A percentile compares a stretch with the other conserved stretches of the same genome.
These are phyloP conservation scores for Camellia oleifera DNA, from an alignment of 179 eudicot genomes.

Conservation along the genomic window DNA sequence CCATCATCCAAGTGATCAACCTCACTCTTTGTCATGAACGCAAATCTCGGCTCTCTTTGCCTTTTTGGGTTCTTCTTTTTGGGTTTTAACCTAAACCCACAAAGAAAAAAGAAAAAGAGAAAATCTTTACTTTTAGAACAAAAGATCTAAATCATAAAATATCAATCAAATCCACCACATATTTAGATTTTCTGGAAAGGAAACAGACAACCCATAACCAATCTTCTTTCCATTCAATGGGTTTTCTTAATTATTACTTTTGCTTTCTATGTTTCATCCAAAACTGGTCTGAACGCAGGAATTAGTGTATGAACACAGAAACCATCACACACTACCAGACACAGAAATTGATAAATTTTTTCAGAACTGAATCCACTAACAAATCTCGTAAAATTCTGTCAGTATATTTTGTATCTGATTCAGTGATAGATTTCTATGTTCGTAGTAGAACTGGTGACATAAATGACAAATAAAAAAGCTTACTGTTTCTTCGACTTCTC, in stretches of 20 bases:
- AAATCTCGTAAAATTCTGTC: no score
- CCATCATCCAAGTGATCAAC: slow-evolving; percentile 88
- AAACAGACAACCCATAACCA: background rate
- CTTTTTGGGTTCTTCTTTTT: slow-evolving; percentile 68
- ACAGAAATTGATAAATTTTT: no score
- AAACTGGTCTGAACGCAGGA: background rate
- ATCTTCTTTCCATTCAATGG: background rate
- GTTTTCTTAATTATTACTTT: background rate
- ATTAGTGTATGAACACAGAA: no score
- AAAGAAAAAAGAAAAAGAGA: background rate
- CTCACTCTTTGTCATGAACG: slow-evolving; percentile 90
- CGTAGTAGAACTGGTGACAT: background rate
- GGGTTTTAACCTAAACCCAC: slow-evolving; percentile 42
- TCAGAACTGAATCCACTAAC: no score
- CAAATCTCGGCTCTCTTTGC: slow-evolving; percentile 67
- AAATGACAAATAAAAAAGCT: background rate
- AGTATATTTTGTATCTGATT: no score
- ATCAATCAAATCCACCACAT: background rate
- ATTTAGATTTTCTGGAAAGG: slow-evolving; percentile 6
- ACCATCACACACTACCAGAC: no score
- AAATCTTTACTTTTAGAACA: slow-evolving; percentile 1
- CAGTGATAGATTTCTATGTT: no score
- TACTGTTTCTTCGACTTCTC: slow-evolving; percentile 53
- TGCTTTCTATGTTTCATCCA: background rate
- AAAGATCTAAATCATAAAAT: slow-evolving; percentile 4